A percentile compares a stretch with the other conserved stretches of the same genome.
These are phyloP conservation scores for Ascochyta pisi DNA, from an alignment of 2,329 filamentous ascomycete species.

Conservation along the genomic window DNA sequence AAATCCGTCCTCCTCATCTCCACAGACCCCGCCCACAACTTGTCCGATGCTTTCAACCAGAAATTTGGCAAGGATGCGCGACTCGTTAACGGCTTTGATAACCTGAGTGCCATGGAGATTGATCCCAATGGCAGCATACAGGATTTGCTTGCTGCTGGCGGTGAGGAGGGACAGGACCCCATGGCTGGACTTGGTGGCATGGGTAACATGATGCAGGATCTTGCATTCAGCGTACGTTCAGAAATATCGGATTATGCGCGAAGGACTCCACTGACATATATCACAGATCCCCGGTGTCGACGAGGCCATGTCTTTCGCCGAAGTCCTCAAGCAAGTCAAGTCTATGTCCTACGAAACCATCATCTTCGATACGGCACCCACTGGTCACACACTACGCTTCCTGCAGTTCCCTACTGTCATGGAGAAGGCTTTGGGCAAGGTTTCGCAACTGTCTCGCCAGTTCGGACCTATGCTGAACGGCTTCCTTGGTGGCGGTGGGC, in stretches of 20 bases:
- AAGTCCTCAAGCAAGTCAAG: constrained; percentile 99
- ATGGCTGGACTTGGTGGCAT: constrained; percentile 72
- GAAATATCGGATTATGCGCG: neutral
- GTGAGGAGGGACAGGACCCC: constrained; percentile 73
- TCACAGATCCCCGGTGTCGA: constrained; percentile 93
- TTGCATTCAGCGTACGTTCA: constrained; percentile 83
- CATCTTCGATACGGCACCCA: constrained; percentile 98
- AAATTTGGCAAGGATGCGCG: constrained; percentile 99
- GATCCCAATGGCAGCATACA: constrained; percentile 98
- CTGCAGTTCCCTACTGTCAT: constrained; percentile 97
- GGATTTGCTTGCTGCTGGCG: constrained; percentile 82
- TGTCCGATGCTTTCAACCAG: constrained; percentile 96
- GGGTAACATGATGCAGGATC: constrained; percentile 97
- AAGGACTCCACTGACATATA: constrained; percentile 4
- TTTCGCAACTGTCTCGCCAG: constrained; percentile 90
- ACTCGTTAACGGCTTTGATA: constrained; percentile 88
- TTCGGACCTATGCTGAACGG: constrained; percentile 96
- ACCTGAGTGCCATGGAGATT: constrained; percentile 98
- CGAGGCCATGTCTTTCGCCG: constrained; percentile 99
- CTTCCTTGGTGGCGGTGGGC: constrained; percentile 79
- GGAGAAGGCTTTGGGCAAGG: constrained; percentile 97
- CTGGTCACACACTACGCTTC: constrained; percentile 97
- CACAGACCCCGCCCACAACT: constrained; percentile 96
- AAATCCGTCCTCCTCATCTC: constrained; percentile 97
- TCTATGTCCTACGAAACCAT: constrained; percentile 98